Evolutionary conservation across 164 flowering plant species (phyloP).

Genomic region (Vitis rotundifolia): DNA sequence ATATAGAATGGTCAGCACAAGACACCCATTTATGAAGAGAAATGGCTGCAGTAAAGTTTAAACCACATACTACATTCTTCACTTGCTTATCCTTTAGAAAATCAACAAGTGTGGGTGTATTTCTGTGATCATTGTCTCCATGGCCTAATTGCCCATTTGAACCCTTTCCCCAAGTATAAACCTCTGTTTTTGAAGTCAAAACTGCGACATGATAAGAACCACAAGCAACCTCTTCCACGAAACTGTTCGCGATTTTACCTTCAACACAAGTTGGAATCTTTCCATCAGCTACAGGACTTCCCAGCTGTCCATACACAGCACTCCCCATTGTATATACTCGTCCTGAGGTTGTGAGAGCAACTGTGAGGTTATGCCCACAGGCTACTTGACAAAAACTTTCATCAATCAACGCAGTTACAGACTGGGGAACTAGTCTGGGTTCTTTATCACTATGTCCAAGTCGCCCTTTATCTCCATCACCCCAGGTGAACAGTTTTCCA

Average conservation of each 20-base stretch:
- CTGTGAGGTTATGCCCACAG: constrained; percentile 73
- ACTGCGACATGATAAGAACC: constrained; percentile 88
- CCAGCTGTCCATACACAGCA: constrained; percentile 71
- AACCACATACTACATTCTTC: constrained; percentile 79
- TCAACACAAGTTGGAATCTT: constrained; percentile 54
- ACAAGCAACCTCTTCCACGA: constrained; percentile 81
- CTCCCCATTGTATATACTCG: constrained; percentile 85
- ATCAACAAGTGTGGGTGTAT: constrained; percentile 67
- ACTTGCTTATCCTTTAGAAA: constrained; percentile 78
- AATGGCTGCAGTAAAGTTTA: constrained; percentile 80
- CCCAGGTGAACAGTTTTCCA: constrained; percentile 92
- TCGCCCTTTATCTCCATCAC: constrained; percentile 80
- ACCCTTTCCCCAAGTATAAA: constrained; percentile 97
- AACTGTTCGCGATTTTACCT: constrained; percentile 50
- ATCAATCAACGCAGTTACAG: constrained; percentile 55
- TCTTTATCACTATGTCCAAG: constrained; percentile 89
- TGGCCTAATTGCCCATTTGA: constrained; percentile 91
- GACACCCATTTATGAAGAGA: constrained; percentile 79
- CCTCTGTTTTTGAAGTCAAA: constrained; percentile 78
- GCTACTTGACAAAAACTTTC: constrained; percentile 64
- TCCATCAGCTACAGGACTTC: constrained; percentile 62
- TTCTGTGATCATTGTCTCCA: constrained; percentile 69
- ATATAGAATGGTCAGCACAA: constrained; percentile 63
- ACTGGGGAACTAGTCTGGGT: constrained; percentile 60
- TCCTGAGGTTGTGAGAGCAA: constrained; percentile 80